Evolutionary conservation across 352 stramenopile genomes (phyloP), one percentile per base, ranked within the genome.

Genomic region (Phytophthora hybrid): DNA sequence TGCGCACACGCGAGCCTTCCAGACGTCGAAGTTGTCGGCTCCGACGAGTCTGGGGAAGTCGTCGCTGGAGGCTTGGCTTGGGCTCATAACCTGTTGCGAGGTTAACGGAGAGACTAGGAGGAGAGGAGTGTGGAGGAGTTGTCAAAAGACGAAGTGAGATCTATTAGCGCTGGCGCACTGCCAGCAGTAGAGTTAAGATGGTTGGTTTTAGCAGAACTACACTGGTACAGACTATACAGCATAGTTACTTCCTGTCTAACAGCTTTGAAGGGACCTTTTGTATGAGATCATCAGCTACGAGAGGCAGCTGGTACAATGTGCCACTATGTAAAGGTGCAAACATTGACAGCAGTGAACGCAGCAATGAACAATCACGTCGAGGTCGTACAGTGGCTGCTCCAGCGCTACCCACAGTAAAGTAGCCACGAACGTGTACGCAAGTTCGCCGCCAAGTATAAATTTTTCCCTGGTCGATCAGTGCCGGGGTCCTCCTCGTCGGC

Each of bases 11-110:
- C 46, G 46, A 37, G 47, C n/a, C 31, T 66, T 66, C 59, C 31
- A 66, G 19, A 51, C 47, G 13, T 63, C 56, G 37, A 52, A 39
- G 10, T 66, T 66, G 1, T 49, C 23, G 4, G 59, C 21, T 4
- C 47, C 51, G 61, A 44, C 16, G 23, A 68, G 61, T 29, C 51
- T 18, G n/a, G 61, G 32, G 34, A 68, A 68, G n/a, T 68, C 61
- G 51, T 68, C 61, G 39, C 34, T 61, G 10, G 61, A 68, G 61
- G 51, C 34, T 54, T 61, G 51, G 16, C 34, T 61, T 47, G 61
- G 52, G 34, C 61, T 60, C 61, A 68, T 61, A 46, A 61, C 51
- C 49, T 68, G 54, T 61, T 51, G 44, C 16, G 3, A 51, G 16
- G 44, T 51, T 23, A 51, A 51, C 44, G 44, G 44, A 23, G 16